These are phyloP conservation scores for Zangia roseola DNA, from an alignment of 768 basidiomycete genomes.

Conservation along the genomic window DNA sequence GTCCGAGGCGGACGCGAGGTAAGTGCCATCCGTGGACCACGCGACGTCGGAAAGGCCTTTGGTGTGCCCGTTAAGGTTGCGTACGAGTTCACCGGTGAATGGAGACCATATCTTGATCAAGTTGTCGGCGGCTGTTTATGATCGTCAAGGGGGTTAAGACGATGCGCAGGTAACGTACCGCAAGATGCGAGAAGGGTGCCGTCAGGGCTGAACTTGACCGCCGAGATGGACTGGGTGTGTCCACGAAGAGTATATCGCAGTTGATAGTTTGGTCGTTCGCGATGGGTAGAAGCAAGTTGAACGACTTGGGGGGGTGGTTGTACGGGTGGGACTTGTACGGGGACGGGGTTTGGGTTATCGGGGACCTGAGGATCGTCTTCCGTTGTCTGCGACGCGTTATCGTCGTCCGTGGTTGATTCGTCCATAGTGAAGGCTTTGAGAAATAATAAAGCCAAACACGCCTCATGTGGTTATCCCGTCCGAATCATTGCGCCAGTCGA, in stretches of 20 bases:
- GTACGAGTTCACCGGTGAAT: slow-evolving; percentile 72
- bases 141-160: neutral
- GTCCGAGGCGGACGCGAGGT: slow-evolving; percentile 90
- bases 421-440: slow-evolving; percentile 30
- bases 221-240: slow-evolving; percentile 81
- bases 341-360: slow-evolving; percentile 47
- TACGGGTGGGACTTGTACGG: slow-evolving; percentile 35
- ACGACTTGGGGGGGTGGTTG: slow-evolving; percentile 32
- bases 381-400: slow-evolving; percentile 78
- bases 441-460: slow-evolving; percentile 27
- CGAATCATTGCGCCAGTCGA: neutral
- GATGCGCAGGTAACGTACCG: slow-evolving; percentile 49
- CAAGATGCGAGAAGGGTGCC: slow-evolving; percentile 85
- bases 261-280: slow-evolving; percentile 61
- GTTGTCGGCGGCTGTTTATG: slow-evolving; percentile 67
- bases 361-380: slow-evolving; percentile 83
- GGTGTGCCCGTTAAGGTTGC: slow-evolving; percentile 72
- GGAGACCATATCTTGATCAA: slow-evolving; percentile 83
- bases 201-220: slow-evolving; percentile 90
- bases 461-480: slow-evolving; percentile 18
- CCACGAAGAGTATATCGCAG: slow-evolving; percentile 67
- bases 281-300: slow-evolving; percentile 37
- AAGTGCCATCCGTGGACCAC: slow-evolving; percentile 81
- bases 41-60: slow-evolving; percentile 86
- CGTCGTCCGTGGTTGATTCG: slow-evolving; percentile 51